phyloP scores from a whole-genome alignment of 2,329 filamentous ascomycete species.

The Apiospora arundinis region DNA sequence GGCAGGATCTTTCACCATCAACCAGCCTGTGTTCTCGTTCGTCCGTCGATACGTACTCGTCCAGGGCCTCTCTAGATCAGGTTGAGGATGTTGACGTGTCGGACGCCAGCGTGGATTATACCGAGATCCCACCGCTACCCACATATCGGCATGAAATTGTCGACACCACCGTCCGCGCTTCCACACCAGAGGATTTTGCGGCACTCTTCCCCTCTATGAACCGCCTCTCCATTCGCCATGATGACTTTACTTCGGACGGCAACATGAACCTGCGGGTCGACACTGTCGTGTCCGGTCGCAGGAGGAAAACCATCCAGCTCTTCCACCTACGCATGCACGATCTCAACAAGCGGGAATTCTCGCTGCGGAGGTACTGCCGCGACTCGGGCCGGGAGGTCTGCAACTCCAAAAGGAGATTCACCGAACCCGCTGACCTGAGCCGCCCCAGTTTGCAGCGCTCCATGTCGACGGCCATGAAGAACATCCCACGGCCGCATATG shows the following conservation, averaged over 20 bases:
- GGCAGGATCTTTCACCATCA: conserved; percentile 47
- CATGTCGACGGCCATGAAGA: conserved; percentile 57
- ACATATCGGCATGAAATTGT: conserved; percentile 67
- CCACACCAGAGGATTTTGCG: conserved; percentile 82
- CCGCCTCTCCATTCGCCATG: conserved; percentile 83
- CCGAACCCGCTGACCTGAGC: conserved; percentile 52
- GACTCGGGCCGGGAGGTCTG: conserved; percentile 94
- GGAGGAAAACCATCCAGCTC: conserved; percentile 74
- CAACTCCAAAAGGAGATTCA: conserved; percentile 76
- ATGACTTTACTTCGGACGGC: conserved; percentile 87
- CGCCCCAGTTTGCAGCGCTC: conserved; percentile 53
- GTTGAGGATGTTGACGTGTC: conserved; percentile 46
- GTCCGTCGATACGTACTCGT: conserved; percentile 84
- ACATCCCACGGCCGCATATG: conserved; percentile 46
- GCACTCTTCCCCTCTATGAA: conserved; percentile 86
- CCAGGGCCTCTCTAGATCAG: conserved; percentile 67
- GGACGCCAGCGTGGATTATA: conserved; percentile 40
- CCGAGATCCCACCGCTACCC: conserved; percentile 60
- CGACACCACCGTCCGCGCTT: conserved; percentile 72
- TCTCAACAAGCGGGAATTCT: conserved; percentile 84
- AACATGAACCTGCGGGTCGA: conserved; percentile 97
- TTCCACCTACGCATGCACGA: conserved; percentile 98
- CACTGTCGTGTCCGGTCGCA: conserved; percentile 70
- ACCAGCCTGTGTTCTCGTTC: conserved; percentile 56
- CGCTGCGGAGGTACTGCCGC: conserved; percentile 87